These are phyloP conservation scores for Candida sojae DNA, from an alignment of 1,139 yeast species.

Conservation along the genomic window DNA sequence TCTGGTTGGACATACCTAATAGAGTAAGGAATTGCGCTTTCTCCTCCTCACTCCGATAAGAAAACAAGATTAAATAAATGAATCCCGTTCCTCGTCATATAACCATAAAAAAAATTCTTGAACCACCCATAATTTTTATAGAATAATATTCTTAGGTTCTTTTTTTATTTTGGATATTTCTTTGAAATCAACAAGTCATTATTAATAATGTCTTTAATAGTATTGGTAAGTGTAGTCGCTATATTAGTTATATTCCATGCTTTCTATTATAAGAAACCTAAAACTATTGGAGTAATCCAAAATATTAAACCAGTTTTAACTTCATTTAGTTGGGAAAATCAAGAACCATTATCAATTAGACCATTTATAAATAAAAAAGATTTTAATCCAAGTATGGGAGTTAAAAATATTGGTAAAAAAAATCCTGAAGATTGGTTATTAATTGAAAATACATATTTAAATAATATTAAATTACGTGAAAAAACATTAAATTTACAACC, in stretches of 20 bases:
- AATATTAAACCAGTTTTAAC: conserved; percentile 17
- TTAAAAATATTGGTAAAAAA: conserved; percentile 28
- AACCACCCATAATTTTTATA: too few relatives aligned
- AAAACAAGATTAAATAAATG: too few relatives aligned
- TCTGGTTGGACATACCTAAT: not conserved
- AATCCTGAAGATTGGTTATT: conserved; percentile 40
- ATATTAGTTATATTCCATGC: not conserved
- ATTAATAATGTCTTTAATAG: not conserved
- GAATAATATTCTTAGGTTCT: too few relatives aligned
- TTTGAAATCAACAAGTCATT: too few relatives aligned
- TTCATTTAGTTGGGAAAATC: conserved; percentile 48
- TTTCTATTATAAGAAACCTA: not conserved
- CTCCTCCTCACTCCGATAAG: not conserved
- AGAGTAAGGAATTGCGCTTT: not conserved
- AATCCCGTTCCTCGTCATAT: too few relatives aligned
- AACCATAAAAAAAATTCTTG: too few relatives aligned
- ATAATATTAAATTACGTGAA: conserved; percentile 23
- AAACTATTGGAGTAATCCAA: conserved; percentile 1
- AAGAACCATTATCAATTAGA: conserved; percentile 53
- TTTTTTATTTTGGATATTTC: too few relatives aligned
- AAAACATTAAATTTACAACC: conserved; percentile 20
- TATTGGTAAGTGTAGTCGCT: not conserved
- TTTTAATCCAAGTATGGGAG: conserved; percentile 42
- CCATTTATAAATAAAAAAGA: conserved; percentile 45
- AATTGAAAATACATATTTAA: conserved; percentile 36